Conservation (phyloP, 2,329 filamentous ascomycete species). For the Penicillium brevicompactum region DNA sequence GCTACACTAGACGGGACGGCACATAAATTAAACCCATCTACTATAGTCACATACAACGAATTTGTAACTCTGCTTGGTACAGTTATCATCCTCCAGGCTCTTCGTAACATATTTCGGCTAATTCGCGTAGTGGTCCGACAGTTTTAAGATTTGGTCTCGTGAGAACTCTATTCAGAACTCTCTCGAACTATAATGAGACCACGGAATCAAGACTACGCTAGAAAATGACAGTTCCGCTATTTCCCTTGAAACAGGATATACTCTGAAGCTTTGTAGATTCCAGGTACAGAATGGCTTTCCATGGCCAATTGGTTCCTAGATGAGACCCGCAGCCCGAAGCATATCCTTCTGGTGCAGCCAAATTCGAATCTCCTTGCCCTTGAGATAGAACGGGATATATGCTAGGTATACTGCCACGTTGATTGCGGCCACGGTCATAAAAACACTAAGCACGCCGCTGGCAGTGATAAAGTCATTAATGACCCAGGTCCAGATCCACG, state of each 20-base stretch:
- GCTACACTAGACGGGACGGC: neutral
- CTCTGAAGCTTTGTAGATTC: neutral
- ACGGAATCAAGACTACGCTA: neutral
- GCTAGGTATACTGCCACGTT: constrained; percentile 16
- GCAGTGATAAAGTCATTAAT: constrained; percentile 20
- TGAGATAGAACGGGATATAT: constrained; percentile 8
- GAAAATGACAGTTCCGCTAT: neutral
- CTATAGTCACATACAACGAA: neutral
- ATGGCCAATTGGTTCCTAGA: neutral
- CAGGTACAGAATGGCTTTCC: neutral
- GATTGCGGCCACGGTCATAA: constrained; percentile 18
- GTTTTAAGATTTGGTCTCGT: no score
- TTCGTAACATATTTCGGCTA: no score
- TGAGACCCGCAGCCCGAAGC: constrained; percentile 1
- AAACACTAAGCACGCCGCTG: constrained; percentile 8
- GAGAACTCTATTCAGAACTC: neutral
- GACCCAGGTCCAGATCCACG: constrained; percentile 32
- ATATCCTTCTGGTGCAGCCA: constrained; percentile 9
- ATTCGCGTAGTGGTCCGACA: no score
- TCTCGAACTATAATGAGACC: neutral
- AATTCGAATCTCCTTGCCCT: constrained; percentile 8
- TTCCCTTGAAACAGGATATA: neutral
- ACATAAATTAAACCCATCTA: neutral
- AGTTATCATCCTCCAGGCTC: neutral
- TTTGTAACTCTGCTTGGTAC: neutral